Evolutionary conservation across 2,329 filamentous ascomycete species (phyloP).

Genomic region (Aspergillus sp.): DNA sequence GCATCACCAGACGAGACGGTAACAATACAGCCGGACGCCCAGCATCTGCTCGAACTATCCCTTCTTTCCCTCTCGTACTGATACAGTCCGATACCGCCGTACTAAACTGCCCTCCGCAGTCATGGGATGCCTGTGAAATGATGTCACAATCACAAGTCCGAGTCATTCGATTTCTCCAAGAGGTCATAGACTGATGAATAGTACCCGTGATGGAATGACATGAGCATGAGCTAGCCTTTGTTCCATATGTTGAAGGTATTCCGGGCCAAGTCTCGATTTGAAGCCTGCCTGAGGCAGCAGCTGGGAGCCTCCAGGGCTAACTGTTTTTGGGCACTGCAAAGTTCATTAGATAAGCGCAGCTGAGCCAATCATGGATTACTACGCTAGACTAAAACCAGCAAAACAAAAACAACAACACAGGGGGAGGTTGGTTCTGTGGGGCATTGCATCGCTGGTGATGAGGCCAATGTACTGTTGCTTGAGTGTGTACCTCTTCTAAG

Average conservation of each 20-base stretch:
- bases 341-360: background rate
- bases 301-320: background rate
- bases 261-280: background rate
- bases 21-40: background rate
- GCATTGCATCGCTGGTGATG: background rate
- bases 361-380: background rate
- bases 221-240: background rate
- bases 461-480: background rate
- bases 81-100: background rate
- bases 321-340: background rate
- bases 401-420: conserved; percentile 36
- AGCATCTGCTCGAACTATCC: background rate
- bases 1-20: background rate
- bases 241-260: background rate
- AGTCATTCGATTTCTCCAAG: background rate
- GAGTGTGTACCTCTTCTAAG: background rate
- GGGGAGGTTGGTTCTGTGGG: background rate
- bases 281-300: conserved; percentile 6
- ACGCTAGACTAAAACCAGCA: conserved; percentile 26
- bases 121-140: conserved; percentile 2
- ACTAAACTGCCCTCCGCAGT: background rate
- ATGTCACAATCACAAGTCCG: conserved; percentile 8
- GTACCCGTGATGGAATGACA: background rate
- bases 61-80: background rate
- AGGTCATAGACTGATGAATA: background rate